Base-by-base conservation (phyloP, 805 yeast genomes). In the Kazachstania viticola region DNA sequence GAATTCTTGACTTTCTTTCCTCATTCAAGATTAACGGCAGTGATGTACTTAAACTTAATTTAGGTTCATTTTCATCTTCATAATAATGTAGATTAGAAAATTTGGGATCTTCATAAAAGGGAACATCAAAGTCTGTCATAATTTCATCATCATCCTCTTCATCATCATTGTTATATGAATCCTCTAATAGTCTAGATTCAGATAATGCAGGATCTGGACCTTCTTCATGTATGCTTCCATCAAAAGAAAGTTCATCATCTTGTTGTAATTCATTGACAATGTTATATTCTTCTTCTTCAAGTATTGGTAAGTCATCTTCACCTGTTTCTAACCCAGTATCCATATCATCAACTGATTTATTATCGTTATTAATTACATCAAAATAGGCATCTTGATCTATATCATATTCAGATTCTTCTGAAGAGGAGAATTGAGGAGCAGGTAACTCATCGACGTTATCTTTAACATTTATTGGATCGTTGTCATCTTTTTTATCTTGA, bases 71-170 rank as follows among this genome's bases (percentile, higher is more conserved):
- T n/a, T 45, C 47, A 35, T 49, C 56, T 29, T 45, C 44, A 32
- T 53, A 52, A 32, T 51, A 54, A 30, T 54, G 45, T 13, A 55
- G 35, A 31, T 48, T 51, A 3, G 59, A 50, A 39, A 55, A 53
- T 36, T 52, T 55, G 1, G 63, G 57, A 41, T 62, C 67, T 39
- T 62, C 66, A 39, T 60, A 62, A 41, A 52, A 62, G 3, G 67
- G 65, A 31, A 60, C 51, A 38, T 52, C 54, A 29, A 60, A 61
- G 26, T 51, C 61, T 9, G 45, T 41, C 45, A 46, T 56, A 15
- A 45, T 46, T 24, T 46, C 58, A 28, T 49, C 55, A 14, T 57
- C 59, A 16, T 54, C 55, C 18, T 45, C 52, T 14, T 42, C 45
- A 5, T 45, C 58, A 24, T 49, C 46, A 5, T 52, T 53, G 6